Base-by-base conservation (phyloP, 345 rosid species). In the Trapa incisa region DNA sequence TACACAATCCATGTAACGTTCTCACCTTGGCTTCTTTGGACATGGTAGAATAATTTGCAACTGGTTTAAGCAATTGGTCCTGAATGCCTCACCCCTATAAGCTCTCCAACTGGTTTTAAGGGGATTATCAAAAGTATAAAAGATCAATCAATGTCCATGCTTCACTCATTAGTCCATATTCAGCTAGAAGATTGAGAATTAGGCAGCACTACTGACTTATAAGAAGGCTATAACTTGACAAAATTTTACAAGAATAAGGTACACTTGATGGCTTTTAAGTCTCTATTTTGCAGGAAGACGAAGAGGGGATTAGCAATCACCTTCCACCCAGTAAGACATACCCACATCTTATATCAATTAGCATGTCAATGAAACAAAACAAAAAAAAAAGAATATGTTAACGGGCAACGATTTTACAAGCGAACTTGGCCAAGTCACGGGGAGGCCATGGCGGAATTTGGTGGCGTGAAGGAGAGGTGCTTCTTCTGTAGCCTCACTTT, bases 401-500 rank as follows among this genome's bases (percentile, higher is more conserved):
- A 33, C 2, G 13, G 11, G 8, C 16, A 32, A 38, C 37, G 38
- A 12, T 12, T 58, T 58, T 35, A 10, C 4, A 1, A 10, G 33
- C 38, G 15, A 32, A 3, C 37, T 58, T 58, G 37, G 36, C 38
- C 5, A 35, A 7, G 63, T 58, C 33, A 58, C 17, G 56, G 56
- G 63, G 63, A 58, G 63, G 38, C 16, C 15, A 10, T 33, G 6
- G 4, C 37, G 15, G 38, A 32, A 52, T 9, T 43, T n/a, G 68
- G 57, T 0, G 71, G 37, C 15, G 32, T 62, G 35, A 53, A 9
- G 43, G 87, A 58, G 5, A 86, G 77, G 69, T 75, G 77, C 68
- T 85, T 95, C 80, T 81, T 91, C 58, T 86, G 82, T 80, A 95
- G 57, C 83, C 52, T 87, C 65, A 80, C 89, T 83, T 73, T 72